phyloP scores from a whole-genome alignment of 108 stramenopile genomes.

The Schizochytrium sp. region DNA sequence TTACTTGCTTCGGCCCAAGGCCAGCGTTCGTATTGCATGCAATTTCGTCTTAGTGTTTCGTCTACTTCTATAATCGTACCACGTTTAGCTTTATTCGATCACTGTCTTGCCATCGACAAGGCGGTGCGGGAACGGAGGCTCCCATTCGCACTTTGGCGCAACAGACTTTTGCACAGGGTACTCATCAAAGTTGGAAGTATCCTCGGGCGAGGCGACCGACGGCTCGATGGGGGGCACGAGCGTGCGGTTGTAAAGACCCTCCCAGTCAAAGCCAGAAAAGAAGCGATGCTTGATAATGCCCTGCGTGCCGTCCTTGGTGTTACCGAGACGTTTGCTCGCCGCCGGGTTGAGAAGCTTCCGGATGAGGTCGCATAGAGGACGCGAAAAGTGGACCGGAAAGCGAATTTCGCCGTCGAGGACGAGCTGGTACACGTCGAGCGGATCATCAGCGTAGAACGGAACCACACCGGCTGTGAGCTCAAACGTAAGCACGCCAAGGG shows the following conservation, averaged over 20 bases:
- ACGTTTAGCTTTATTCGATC: not conserved
- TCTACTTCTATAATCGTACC: too few relatives aligned
- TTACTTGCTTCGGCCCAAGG: not conserved
- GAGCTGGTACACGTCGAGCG: constrained; percentile 62
- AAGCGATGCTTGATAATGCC: constrained; percentile 72
- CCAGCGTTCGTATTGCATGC: too few relatives aligned
- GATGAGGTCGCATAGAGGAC: constrained; percentile 56
- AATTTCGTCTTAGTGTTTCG: too few relatives aligned
- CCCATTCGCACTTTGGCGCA: not conserved
- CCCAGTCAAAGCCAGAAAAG: constrained; percentile 71
- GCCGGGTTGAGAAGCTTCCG: constrained; percentile 62
- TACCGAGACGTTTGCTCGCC: constrained; percentile 65
- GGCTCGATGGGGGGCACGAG: constrained; percentile 56
- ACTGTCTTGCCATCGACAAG: not conserved
- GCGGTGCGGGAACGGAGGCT: not conserved
- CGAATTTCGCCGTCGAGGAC: constrained; percentile 45
- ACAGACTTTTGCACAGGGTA: constrained; percentile 32
- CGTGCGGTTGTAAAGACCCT: constrained; percentile 46
- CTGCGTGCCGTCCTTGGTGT: constrained; percentile 64
- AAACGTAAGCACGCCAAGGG: constrained; percentile 57
- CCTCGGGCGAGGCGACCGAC: constrained; percentile 33
- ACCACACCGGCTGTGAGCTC: constrained; percentile 57
- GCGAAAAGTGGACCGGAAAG: constrained; percentile 50
- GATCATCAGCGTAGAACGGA: constrained; percentile 59
- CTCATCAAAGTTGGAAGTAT: constrained; percentile 39